Base-by-base conservation (phyloP, 805 yeast species). In the Tetrapisispora iriomotensis region DNA sequence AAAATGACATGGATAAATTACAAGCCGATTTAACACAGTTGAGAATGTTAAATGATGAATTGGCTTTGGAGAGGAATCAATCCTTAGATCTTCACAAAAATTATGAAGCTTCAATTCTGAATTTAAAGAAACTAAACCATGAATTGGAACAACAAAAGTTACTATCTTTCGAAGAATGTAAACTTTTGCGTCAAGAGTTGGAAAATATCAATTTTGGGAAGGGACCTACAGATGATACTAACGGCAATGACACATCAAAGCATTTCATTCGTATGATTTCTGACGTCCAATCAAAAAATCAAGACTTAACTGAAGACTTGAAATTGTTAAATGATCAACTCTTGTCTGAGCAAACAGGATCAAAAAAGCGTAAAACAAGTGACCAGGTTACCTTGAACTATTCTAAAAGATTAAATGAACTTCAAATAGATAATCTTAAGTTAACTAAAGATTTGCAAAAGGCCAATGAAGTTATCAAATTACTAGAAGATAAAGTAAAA, bases 101-200 rank as follows among this genome's bases (percentile, higher is more conserved):
- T 19, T 60, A 43, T 36, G 59, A 45, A 34, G 41, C 29, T 26
- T 57, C 42, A 43, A 58, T 51, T 45, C 48, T 40, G 29, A 60
- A 59, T 38, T 36, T 61, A 28, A 51, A 54, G 18, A 62, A 53
- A 40, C 39, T 66, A 6, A 65, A 64, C 36, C 56, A 43, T 58
- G 71, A 77, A 40, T 53, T 73, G 6, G 74, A 74, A 36, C 70
- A 72, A 38, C 79, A 77, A 41, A 67, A 67, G 37, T 50, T 62
- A 3, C 60, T 80, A 31, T 71, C 78, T n/a, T 50, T 62, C 19
- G 75, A 73, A 44, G 88, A 82, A 50, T 69, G 77, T 22, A 73
- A 68, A 39, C 67, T 77, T 41, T 59, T 82, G 38, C 64, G 82
- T 42, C 66, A 66, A 29, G 79, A 77, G 55, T 53, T 81, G 37